Base-by-base conservation (phyloP, 2,329 filamentous ascomycete genomes). In the Coniochaeta ligniaria region DNA sequence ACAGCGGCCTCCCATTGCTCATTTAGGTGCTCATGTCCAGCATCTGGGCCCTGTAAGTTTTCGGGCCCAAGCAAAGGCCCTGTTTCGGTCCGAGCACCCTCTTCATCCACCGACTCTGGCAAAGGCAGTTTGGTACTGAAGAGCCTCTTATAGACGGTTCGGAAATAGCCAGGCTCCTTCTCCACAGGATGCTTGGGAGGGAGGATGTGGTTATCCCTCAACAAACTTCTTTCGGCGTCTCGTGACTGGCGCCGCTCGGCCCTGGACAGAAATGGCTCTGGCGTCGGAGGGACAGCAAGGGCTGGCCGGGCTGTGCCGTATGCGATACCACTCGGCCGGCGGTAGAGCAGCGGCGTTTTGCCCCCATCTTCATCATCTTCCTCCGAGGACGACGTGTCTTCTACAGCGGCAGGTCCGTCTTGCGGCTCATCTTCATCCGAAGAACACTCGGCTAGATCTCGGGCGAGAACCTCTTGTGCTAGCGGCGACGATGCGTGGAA, bases 1-100 rank as follows among this genome's bases (percentile, higher is more conserved):
- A 97, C 90, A 0, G 93, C 94, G 63, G 92, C 89, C 63, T 94
- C 88, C 92, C 92, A 96, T 70, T 91, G 88, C 67, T 86, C 82
- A 66, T 89, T 84, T 58, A 93, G 78, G 58, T 83, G 79, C 54
- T 85, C 83, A 5, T 80, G 63, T 56, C 62, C 63, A 35, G 58
- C n/a, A 38, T 16, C 3, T 17, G 55, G 33, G 3, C 31, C 33
- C n/a, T 36, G 20, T 14, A 22, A 41, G 22, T 60, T 61, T 28
- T 14, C 52, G 8, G 64, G 61, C 43, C 60, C 20, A 11, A 59
- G 28, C 26, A 59, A 26, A 43, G 58, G 41, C 28, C 54, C 43
- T 20, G n/a, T 16, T 16, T 35, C 43, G 62, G 43, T 17, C 20
- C 12, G 41, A 52, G 20, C 59, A 45, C 2, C 57, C 57, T 60